Conservation (phyloP, 257 asterid species). For the Capsicum rhomboideum region DNA sequence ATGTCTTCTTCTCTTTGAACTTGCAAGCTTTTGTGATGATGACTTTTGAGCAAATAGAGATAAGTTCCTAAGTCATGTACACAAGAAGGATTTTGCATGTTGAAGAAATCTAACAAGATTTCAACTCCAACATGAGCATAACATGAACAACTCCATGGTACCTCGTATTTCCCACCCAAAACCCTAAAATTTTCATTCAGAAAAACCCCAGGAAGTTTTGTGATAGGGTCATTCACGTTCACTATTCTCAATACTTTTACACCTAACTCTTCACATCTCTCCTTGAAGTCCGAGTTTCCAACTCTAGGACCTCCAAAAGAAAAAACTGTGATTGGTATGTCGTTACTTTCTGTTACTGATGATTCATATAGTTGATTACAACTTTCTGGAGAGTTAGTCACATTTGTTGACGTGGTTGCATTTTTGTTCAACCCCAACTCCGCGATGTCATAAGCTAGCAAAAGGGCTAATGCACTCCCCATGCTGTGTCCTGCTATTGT, state of each 20-base stretch:
- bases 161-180: conserved; percentile 25
- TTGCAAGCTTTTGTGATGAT: conserved; percentile 9
- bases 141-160: conserved; percentile 47
- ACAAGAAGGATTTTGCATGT: conserved; percentile 52
- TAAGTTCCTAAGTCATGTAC: conserved; percentile 57
- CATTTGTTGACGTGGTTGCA: background rate
- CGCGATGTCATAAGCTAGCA: conserved; percentile 43
- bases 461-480: conserved; percentile 61
- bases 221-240: conserved; percentile 56
- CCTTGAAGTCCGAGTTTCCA: conserved; percentile 51
- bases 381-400: background rate
- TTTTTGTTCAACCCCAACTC: conserved; percentile 40
- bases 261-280: conserved; percentile 58
- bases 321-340: conserved; percentile 13
- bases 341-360: background rate
- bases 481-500: conserved; percentile 62
- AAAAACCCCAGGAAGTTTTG: conserved; percentile 60
- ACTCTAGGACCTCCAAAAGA: conserved; percentile 67
- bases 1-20: background rate
- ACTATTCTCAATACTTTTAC: conserved; percentile 49
- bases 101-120: conserved; percentile 43
- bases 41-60: conserved; percentile 38
- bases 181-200: conserved; percentile 51
- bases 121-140: conserved; percentile 63
- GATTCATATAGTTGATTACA: background rate